These are phyloP conservation scores for Fusarium proliferatum DNA, from an alignment of 2,329 filamentous ascomycete genomes.

Conservation along the genomic window DNA sequence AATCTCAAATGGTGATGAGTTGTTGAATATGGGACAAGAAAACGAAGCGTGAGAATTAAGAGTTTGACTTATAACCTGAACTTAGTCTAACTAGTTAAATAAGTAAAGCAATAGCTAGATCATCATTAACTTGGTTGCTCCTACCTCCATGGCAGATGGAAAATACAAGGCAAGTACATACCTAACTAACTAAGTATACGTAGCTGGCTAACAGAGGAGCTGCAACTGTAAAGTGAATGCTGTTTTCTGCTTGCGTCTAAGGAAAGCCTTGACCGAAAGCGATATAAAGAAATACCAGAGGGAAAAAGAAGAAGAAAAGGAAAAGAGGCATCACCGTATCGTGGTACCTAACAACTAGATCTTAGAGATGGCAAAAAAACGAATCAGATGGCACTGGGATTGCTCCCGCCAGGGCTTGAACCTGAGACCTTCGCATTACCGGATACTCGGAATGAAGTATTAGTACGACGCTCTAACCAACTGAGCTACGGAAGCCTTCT, in stretches of 20 bases:
- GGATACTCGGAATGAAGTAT: slow-evolving; percentile 40
- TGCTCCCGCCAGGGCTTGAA: slow-evolving; percentile 49
- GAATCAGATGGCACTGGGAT: slow-evolving; percentile 36
- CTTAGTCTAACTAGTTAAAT: neutral
- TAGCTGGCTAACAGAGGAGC: neutral
- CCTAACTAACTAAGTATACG: no score
- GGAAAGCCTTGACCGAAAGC: neutral
- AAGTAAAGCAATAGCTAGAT: neutral
- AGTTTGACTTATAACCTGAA: neutral
- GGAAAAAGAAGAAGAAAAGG: neutral
- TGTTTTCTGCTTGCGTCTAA: neutral
- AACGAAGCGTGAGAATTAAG: neutral
- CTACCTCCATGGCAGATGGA: neutral
- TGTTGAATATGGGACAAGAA: neutral
- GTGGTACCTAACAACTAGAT: neutral
- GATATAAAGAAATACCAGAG: neutral
- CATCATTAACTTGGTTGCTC: neutral
- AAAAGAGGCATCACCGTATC: neutral
- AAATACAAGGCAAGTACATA: neutral
- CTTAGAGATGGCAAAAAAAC: slow-evolving; percentile 15
- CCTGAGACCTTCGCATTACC: slow-evolving; percentile 48
- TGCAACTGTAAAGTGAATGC: neutral
- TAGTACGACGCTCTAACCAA: slow-evolving; percentile 49
- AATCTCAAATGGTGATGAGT: slow-evolving; percentile 1
- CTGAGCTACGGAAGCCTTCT: slow-evolving; percentile 47